A percentile compares a stretch with the other conserved stretches of the same genome.
Conservation (phyloP, 768 basidiomycete genomes). For the Naganishia kalamii region DNA sequence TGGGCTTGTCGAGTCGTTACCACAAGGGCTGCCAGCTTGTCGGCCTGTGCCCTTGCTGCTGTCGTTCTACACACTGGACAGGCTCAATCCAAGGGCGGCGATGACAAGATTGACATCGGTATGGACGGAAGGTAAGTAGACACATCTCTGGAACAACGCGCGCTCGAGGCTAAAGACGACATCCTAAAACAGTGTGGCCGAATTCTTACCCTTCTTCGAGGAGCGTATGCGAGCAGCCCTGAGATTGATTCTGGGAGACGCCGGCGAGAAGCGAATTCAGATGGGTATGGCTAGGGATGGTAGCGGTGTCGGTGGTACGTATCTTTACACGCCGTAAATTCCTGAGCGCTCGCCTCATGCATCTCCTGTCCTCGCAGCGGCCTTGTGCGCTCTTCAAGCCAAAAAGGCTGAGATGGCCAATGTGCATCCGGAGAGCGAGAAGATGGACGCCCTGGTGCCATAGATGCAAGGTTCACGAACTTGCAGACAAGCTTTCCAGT, state of each 20-base stretch:
- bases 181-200: constrained; percentile 58
- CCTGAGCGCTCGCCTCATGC: background rate
- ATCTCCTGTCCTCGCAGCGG: constrained; percentile 54
- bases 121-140: constrained; percentile 70
- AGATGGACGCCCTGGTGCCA: constrained; percentile 21
- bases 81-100: constrained; percentile 55
- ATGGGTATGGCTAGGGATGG: constrained; percentile 96
- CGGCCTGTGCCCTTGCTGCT: constrained; percentile 79
- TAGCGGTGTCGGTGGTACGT: constrained; percentile 84
- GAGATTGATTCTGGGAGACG: constrained; percentile 65
- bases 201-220: constrained; percentile 86
- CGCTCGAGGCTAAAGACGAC: background rate
- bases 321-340: background rate
- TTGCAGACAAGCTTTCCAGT: no score
- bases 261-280: constrained; percentile 69
- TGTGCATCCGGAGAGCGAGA: constrained; percentile 14
- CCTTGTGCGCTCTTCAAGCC: constrained; percentile 77
- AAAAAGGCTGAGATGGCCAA: constrained; percentile 51
- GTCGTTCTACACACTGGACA: constrained; percentile 74
- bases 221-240: constrained; percentile 67
- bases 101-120: constrained; percentile 64
- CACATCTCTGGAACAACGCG: constrained; percentile 29
- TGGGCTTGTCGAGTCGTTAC: constrained; percentile 75
- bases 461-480: no score
- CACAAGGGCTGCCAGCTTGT: constrained; percentile 71